A percentile compares a stretch with the other conserved stretches of the same genome.
Conservation (phyloP, 305 asterid genomes). For the Fraxinus sp. region DNA sequence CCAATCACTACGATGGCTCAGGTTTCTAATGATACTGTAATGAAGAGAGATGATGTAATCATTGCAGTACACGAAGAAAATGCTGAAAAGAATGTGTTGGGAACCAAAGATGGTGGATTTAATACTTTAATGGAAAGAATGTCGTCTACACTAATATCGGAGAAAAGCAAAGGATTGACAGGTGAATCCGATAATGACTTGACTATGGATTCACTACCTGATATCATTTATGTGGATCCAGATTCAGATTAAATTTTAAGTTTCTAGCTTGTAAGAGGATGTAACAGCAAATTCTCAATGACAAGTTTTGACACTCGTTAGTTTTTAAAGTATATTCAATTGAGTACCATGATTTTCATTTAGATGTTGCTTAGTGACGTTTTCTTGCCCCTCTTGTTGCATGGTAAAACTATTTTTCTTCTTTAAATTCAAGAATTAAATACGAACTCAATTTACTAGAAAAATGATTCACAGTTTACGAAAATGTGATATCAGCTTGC, state of each 20-base stretch:
- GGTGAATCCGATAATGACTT: constrained; percentile 36
- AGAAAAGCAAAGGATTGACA: constrained; percentile 25
- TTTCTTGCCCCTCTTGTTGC: background rate
- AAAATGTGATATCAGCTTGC: background rate
- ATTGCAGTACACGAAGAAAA: background rate
- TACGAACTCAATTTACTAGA: background rate
- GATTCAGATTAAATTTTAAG: constrained; percentile 53
- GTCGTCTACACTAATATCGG: constrained; percentile 27
- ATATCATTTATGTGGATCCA: constrained; percentile 73
- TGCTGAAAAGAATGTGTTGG: constrained; percentile 15
- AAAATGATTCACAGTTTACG: background rate
- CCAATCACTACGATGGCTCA: constrained; percentile 10
- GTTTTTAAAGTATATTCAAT: background rate
- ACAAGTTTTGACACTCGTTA: constrained; percentile 10
- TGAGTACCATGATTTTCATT: background rate
- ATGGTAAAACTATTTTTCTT: background rate
- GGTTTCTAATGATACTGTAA: constrained; percentile 14
- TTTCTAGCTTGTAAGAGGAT: background rate
- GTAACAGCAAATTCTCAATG: background rate
- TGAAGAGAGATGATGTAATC: too few relatives aligned
- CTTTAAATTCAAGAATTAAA: background rate
- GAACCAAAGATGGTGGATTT: constrained; percentile 22
- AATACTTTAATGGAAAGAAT: constrained; percentile 28
- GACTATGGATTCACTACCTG: constrained; percentile 47
- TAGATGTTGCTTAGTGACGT: background rate